Evolutionary conservation across 495 filamentous ascomycete species (phyloP).

Genomic region (Podospora conica): DNA sequence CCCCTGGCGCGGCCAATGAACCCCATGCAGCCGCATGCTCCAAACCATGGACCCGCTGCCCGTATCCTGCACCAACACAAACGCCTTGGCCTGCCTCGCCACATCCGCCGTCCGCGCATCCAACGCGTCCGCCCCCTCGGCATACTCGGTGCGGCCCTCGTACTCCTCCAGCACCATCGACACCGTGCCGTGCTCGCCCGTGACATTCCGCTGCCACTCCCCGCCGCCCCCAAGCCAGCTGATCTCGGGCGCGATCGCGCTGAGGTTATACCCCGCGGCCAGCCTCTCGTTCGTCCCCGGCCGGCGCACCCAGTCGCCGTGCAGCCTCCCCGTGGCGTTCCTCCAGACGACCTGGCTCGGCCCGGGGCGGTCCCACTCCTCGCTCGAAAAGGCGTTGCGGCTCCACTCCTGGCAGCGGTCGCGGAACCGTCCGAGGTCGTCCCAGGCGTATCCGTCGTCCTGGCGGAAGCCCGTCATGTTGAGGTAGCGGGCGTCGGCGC

Average conservation of each 20-base stretch:
- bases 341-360: slow-evolving; percentile 55
- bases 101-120: slow-evolving; percentile 13
- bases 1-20: slow-evolving; percentile 74
- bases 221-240: slow-evolving; percentile 34
- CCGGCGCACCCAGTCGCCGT: slow-evolving; percentile 67
- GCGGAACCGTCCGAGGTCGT: slow-evolving; percentile 46
- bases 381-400: slow-evolving; percentile 32
- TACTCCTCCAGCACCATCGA: slow-evolving; percentile 47
- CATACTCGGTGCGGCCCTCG: slow-evolving; percentile 41
- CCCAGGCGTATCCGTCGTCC: slow-evolving; percentile 72
- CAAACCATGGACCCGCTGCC: slow-evolving; percentile 60
- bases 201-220: slow-evolving; percentile 63
- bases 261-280: slow-evolving; percentile 43
- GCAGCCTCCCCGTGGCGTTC: slow-evolving; percentile 73
- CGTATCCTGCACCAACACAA: slow-evolving; percentile 64
- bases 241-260: slow-evolving; percentile 37
- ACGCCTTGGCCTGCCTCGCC: slow-evolving; percentile 57
- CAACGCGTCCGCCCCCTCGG: slow-evolving; percentile 15
- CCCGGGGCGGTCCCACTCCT: slow-evolving; percentile 33
- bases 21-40: slow-evolving; percentile 69
- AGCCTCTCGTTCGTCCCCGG: slow-evolving; percentile 31
- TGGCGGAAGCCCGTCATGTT: slow-evolving; percentile 72
- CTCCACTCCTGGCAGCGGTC: slow-evolving; percentile 40
- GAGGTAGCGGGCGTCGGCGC: slow-evolving; percentile 49
- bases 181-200: slow-evolving; percentile 52